A percentile compares a stretch with the other conserved stretches of the same genome.
phyloP scores from a whole-genome alignment of 2,329 filamentous ascomycete species.

The Botrytis tulipae region DNA sequence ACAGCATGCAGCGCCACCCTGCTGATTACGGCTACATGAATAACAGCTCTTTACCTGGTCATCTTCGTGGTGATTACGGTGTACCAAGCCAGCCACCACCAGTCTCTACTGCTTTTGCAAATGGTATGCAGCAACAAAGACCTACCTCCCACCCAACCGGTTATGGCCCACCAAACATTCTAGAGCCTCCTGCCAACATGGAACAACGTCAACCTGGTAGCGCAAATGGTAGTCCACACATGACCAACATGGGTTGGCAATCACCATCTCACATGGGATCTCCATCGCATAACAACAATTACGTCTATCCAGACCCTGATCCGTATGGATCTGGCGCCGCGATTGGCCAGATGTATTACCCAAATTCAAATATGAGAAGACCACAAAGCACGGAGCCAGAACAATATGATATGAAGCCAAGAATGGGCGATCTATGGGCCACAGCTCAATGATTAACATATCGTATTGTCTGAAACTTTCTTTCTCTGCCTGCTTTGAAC shows the following conservation, averaged over 20 bases:
- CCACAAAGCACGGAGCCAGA: conserved; percentile 74
- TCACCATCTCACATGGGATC: conserved; percentile 70
- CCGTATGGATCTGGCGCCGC: conserved; percentile 60
- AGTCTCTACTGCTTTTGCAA: conserved; percentile 56
- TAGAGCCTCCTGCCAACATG: conserved; percentile 77
- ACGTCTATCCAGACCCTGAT: conserved; percentile 83
- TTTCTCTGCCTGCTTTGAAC: neutral
- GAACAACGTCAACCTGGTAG: conserved; percentile 67
- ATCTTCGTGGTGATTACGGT: conserved; percentile 67
- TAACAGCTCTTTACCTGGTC: conserved; percentile 75
- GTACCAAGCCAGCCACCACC: conserved; percentile 57
- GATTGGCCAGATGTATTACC: conserved; percentile 68
- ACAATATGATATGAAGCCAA: conserved; percentile 61
- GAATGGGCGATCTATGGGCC: conserved; percentile 54
- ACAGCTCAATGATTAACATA: conserved; percentile 44
- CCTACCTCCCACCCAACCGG: conserved; percentile 83
- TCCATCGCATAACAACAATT: conserved; percentile 60
- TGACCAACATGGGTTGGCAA: conserved; percentile 72
- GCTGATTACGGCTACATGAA: conserved; percentile 73
- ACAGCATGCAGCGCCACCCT: conserved; percentile 53
- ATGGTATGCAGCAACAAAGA: conserved; percentile 47
- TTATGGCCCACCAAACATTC: conserved; percentile 68
- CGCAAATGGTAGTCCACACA: conserved; percentile 81
- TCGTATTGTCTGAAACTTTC: conserved; percentile 1
- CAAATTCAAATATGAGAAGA: conserved; percentile 64